A percentile compares a stretch with the other conserved stretches of the same genome.
Conservation (phyloP, 805 yeast species). For the Scheffersomyces lignosus region DNA sequence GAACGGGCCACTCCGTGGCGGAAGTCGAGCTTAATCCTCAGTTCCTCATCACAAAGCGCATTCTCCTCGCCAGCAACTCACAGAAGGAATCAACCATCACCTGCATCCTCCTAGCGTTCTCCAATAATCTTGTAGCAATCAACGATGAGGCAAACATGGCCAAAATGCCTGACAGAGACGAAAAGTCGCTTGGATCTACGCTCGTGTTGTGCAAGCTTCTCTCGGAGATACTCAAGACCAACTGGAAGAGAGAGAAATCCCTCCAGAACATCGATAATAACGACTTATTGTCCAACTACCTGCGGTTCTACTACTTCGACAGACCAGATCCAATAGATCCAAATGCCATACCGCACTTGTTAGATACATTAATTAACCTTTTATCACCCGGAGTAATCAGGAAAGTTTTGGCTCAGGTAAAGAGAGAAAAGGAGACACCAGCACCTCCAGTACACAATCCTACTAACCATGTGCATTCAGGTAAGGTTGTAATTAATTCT, state of each 20-base stretch:
- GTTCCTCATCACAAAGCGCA: constrained; percentile 30
- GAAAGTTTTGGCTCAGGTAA: constrained; percentile 27
- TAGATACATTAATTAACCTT: constrained; percentile 31
- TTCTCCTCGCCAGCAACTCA: constrained; percentile 21
- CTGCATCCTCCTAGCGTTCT: constrained; percentile 21
- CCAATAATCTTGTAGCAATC: constrained; percentile 22
- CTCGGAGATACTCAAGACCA: constrained; percentile 23
- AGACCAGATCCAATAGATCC: constrained; percentile 27
- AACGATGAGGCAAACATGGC: constrained; percentile 19
- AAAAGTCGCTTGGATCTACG: constrained; percentile 29
- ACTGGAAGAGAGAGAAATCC: constrained; percentile 28
- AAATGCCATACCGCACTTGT: constrained; percentile 15
- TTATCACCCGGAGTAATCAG: constrained; percentile 30
- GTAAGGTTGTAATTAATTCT: neutral
- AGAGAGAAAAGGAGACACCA: neutral
- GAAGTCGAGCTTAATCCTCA: constrained; percentile 45
- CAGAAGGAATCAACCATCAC: constrained; percentile 16
- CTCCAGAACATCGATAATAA: constrained; percentile 10
- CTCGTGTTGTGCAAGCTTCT: constrained; percentile 33
- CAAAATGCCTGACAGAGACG: constrained; percentile 29
- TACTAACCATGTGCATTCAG: no score
- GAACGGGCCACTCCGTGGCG: constrained; percentile 37
- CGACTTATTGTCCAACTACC: constrained; percentile 15
- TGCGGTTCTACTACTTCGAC: constrained; percentile 28
- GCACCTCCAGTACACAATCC: neutral